A percentile compares a stretch with the other conserved stretches of the same genome.
These are phyloP conservation scores for Knufia petricola DNA, from an alignment of 2,329 filamentous ascomycete species.

Conservation along the genomic window DNA sequence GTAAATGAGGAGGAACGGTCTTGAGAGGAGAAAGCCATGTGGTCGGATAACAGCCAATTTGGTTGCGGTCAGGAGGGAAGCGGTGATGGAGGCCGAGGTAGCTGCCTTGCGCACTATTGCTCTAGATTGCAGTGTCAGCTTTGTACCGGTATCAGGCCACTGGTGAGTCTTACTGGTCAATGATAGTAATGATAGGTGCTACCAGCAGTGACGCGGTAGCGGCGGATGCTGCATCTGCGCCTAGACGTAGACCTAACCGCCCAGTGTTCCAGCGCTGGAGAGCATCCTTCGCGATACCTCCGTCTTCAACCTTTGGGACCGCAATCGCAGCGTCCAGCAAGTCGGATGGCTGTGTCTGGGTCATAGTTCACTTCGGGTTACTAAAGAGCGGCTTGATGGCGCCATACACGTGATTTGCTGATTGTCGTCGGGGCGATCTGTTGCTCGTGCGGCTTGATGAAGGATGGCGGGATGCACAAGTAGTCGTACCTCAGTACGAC, in stretches of 20 bases:
- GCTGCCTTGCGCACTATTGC: conserved; percentile 43
- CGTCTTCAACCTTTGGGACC: conserved; percentile 8
- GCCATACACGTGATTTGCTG: not conserved
- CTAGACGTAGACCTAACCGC: conserved; percentile 57
- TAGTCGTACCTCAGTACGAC: too few relatives aligned
- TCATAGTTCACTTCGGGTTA: not conserved
- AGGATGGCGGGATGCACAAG: not conserved
- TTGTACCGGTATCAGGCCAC: not conserved
- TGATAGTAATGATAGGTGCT: conserved; percentile 75
- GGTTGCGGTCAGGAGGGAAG: conserved; percentile 33
- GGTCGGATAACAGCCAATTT: conserved; percentile 33
- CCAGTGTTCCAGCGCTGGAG: conserved; percentile 59
- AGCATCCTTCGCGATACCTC: conserved; percentile 7
- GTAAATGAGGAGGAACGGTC: conserved; percentile 41
- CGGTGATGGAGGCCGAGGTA: conserved; percentile 29
- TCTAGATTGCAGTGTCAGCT: conserved; percentile 23
- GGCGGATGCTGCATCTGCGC: conserved; percentile 60
- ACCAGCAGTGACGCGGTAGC: conserved; percentile 63
- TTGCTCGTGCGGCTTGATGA: not conserved
- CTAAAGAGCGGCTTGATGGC: not conserved
- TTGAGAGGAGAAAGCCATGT: conserved; percentile 36
- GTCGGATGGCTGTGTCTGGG: not conserved
- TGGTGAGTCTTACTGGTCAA: conserved; percentile 64
- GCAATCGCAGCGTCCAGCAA: not conserved
- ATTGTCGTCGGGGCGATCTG: not conserved